These are phyloP conservation scores for Saussurea involucrata DNA, from an alignment of 129 eudicot genomes.

Conservation along the genomic window DNA sequence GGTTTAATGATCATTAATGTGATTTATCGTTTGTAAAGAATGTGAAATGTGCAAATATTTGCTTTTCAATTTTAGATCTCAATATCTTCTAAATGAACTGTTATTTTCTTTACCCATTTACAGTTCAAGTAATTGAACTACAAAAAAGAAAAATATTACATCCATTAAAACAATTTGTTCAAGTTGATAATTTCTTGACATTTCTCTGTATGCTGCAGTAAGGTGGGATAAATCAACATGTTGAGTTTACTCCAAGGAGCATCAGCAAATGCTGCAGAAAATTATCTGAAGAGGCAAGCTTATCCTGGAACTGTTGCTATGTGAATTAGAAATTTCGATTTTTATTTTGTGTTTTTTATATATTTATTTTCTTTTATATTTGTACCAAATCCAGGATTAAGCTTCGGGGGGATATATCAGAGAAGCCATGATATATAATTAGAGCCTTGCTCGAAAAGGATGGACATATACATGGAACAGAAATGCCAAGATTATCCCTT, in stretches of 20 bases:
- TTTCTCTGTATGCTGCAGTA: neutral
- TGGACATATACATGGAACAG: neutral
- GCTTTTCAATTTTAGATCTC: neutral
- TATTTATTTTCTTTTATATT: neutral
- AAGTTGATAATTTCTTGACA: neutral
- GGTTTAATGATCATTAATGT: neutral
- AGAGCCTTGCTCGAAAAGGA: neutral
- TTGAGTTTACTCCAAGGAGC: neutral
- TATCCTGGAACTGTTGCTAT: neutral
- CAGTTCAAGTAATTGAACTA: neutral
- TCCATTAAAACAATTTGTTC: neutral
- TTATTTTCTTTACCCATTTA: no score
- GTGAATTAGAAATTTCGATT: neutral
- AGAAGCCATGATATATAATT: constrained; percentile 4
- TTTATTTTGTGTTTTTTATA: neutral
- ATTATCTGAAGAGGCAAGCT: neutral
- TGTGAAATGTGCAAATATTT: neutral
- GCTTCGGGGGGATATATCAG: neutral
- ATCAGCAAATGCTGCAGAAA: neutral
- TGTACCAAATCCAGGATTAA: constrained; percentile 5
- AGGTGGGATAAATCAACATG: neutral
- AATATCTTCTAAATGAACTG: no score
- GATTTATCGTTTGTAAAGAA: neutral
- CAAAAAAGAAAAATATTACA: no score
- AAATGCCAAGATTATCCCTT: neutral